A percentile compares a stretch with the other conserved stretches of the same genome.
Evolutionary conservation across 495 filamentous ascomycete genomes (phyloP).

Genomic region (Xylaria bambusicola): DNA sequence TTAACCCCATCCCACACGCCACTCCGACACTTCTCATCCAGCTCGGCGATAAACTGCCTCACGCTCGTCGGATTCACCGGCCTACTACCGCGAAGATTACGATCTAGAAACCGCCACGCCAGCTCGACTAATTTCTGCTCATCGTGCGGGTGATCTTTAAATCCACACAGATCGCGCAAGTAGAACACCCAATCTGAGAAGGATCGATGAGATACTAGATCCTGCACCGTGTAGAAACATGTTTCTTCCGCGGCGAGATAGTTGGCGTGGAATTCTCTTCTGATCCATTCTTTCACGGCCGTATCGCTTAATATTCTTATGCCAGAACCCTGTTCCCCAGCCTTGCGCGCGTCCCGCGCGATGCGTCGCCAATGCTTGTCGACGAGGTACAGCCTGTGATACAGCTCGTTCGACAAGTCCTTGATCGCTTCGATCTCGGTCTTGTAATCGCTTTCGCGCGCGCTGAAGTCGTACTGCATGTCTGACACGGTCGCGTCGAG

Average conservation of each 20-base stretch:
- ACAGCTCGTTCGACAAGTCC: constrained; percentile 21
- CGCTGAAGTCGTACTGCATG: constrained; percentile 4
- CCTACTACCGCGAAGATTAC: constrained; percentile 22
- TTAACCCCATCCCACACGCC: constrained; percentile 20
- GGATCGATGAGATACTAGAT: constrained; percentile 15
- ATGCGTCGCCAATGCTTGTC: constrained; percentile 25
- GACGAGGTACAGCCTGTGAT: constrained; percentile 28
- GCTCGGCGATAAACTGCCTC: constrained; percentile 18
- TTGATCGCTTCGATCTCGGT: constrained; percentile 28
- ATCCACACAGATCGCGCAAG: constrained; percentile 17
- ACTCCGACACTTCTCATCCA: constrained; percentile 10
- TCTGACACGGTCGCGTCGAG: constrained; percentile 29
- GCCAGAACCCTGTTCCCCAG: constrained; percentile 3
- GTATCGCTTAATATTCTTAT: constrained; percentile 23
- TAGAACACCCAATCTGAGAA: constrained; percentile 28
- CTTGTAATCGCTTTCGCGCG: not conserved
- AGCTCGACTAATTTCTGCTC: constrained; percentile 26
- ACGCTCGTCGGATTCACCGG: constrained; percentile 16
- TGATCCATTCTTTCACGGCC: constrained; percentile 17
- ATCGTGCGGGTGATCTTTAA: constrained; percentile 24
- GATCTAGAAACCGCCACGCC: constrained; percentile 31
- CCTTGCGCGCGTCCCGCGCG: constrained; percentile 3
- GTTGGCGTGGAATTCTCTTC: constrained; percentile 20
- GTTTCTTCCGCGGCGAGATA: constrained; percentile 13
- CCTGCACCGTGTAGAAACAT: constrained; percentile 23